Evolutionary conservation across 305 asterid genomes (phyloP), one percentile per base, ranked within the genome.

Genomic region (Fraxinus angustifolia): DNA sequence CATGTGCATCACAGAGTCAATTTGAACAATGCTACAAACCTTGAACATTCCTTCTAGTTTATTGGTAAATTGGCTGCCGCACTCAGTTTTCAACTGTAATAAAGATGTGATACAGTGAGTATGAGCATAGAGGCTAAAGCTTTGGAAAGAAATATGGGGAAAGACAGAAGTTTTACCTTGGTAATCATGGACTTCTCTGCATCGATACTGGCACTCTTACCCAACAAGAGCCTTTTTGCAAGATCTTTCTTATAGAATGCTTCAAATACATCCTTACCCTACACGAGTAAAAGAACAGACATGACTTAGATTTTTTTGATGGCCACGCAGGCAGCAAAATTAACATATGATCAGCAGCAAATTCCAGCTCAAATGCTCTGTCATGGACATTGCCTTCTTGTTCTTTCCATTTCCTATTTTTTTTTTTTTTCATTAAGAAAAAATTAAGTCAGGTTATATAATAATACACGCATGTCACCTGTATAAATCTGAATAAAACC

Each of bases 31-130:
- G 73, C 48, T 68, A 79, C 87, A 76, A 65, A 94, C 99, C 96
- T 95, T 96, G 88, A 96, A 96, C 99, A 96, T 96, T 82, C 99
- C 99, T 88, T 96, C 99, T 21, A 96, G 97, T 88, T 96, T 96
- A 90, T 92, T 94, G 33, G 99, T 96, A 82, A 96, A 96, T 86
- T 94, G 99, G 88, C 98, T 93, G 78, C 99, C 99, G 17, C 99
- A 96, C 88, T 96, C 99, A 0, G 98, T 96, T 85, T 94, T 96
- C 82, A 96, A 88, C 98, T 94, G 91, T 87, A 90, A 90, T 58
- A 53, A 82, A 70, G 79, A 86, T 50, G 50, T 3, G 16, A 31
- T 33, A 33, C 35, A 68, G n/a, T 45, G 23, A 72, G 36, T 67
- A 76, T 14, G 36, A 8, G 21, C 8, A 68, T 68, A 30, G 38